phyloP scores from a whole-genome alignment of 768 basidiomycete genomes.

The Leccinum truebloodii region DNA sequence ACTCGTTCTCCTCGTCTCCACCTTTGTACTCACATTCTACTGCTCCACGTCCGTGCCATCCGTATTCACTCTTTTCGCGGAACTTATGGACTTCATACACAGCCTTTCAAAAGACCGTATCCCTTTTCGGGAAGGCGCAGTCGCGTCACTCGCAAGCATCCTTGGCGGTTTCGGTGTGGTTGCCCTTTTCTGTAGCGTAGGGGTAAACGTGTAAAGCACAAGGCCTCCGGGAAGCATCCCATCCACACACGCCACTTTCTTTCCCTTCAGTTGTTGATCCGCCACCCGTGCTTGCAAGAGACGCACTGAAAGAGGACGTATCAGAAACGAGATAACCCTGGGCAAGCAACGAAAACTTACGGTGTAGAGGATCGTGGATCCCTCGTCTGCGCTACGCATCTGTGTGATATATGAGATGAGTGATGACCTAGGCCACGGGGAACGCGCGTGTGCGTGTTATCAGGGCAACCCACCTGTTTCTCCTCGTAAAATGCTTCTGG shows the following conservation, averaged over 20 bases:
- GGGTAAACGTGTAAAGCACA: constrained; percentile 32
- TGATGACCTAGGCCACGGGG: not conserved
- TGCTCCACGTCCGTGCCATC: constrained; percentile 70
- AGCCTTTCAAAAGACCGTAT: constrained; percentile 79
- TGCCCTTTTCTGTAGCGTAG: constrained; percentile 61
- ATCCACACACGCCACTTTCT: constrained; percentile 1
- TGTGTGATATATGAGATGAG: constrained; percentile 28
- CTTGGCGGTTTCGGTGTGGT: constrained; percentile 90
- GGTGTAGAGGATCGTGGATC: constrained; percentile 92
- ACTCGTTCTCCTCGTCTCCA: constrained; percentile 66
- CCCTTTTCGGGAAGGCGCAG: constrained; percentile 63
- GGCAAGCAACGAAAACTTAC: constrained; percentile 46
- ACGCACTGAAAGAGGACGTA: constrained; percentile 53
- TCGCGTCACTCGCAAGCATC: constrained; percentile 71
- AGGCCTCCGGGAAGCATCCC: constrained; percentile 5
- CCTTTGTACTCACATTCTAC: constrained; percentile 88
- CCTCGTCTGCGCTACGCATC: constrained; percentile 92
- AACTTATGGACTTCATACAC: constrained; percentile 17
- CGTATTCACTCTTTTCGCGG: constrained; percentile 1
- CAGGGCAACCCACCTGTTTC: constrained; percentile 60
- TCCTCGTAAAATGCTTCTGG: constrained; percentile 86
- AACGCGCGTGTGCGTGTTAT: not conserved
- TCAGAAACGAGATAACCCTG: constrained; percentile 9
- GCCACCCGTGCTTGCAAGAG: constrained; percentile 78
- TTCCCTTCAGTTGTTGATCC: constrained; percentile 65